phyloP scores from a whole-genome alignment of 257 asterid genomes.

The Solanum ossicruentum region DNA sequence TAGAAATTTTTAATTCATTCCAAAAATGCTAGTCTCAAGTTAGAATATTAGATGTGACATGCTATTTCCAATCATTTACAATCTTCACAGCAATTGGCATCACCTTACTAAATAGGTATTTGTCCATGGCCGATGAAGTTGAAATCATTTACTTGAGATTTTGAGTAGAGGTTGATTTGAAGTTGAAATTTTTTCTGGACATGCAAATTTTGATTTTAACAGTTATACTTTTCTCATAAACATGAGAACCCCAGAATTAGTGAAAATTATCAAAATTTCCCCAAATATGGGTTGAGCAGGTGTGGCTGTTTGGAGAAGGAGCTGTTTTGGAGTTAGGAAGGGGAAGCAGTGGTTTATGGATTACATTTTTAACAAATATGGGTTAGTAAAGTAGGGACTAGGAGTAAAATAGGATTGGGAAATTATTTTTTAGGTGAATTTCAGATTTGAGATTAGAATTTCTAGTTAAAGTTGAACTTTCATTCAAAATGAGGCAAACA shows the following conservation, averaged over 20 bases:
- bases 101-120: neutral
- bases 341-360: neutral
- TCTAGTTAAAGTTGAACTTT: neutral
- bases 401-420: neutral
- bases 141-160: neutral
- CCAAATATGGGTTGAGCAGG: neutral
- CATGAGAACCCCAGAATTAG: neutral
- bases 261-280: neutral
- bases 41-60: neutral
- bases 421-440: neutral
- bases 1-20: neutral
- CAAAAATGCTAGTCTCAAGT: neutral
- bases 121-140: neutral
- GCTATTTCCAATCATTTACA: neutral
- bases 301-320: neutral
- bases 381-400: neutral
- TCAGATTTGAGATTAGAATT: neutral
- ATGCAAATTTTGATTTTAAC: neutral
- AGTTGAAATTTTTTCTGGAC: neutral
- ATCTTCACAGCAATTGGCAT: neutral
- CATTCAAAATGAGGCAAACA: neutral
- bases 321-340: neutral
- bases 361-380: neutral
- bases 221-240: neutral
- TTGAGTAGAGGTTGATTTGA: neutral